These are phyloP conservation scores for Aspergillus puulaauensis DNA, from an alignment of 2,329 filamentous ascomycete genomes.

Conservation along the genomic window DNA sequence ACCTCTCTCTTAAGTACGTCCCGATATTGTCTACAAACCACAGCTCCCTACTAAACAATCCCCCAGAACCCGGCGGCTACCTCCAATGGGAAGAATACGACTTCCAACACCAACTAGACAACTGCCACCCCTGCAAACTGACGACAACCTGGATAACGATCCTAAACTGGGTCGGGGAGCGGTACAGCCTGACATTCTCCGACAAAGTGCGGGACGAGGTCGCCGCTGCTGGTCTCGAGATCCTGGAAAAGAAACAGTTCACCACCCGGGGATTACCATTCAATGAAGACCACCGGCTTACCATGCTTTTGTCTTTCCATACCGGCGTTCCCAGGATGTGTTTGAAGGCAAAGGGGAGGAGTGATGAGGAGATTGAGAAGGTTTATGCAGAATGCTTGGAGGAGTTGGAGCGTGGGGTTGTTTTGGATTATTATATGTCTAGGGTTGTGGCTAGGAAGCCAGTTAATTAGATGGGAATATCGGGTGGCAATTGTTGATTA, in stretches of 20 bases:
- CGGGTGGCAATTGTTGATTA: too few species aligned
- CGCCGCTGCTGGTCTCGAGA: neutral
- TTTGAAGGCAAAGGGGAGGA: neutral
- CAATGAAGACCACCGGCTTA: constrained; percentile 1
- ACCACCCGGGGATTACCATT: neutral
- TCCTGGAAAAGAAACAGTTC: neutral
- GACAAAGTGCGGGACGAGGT: neutral
- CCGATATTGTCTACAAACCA: neutral
- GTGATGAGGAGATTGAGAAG: constrained; percentile 1
- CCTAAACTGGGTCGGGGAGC: neutral
- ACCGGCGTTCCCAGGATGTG: constrained; percentile 1
- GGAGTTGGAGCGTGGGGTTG: constrained; percentile 2
- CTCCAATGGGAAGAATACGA: constrained; percentile 13
- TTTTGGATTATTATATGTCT: neutral
- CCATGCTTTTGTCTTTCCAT: neutral
- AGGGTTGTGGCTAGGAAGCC: neutral
- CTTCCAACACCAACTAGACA: neutral
- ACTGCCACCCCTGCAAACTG: neutral
- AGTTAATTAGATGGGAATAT: neutral
- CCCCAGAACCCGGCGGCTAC: constrained; percentile 3
- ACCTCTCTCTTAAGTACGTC: constrained; percentile 3
- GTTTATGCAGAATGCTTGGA: neutral
- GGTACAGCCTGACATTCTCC: neutral
- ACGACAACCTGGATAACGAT: neutral
- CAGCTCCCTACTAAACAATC: neutral